phyloP scores from a whole-genome alignment of 1,284 basidiomycete genomes.

The Kalmanozyma brasiliensis region DNA sequence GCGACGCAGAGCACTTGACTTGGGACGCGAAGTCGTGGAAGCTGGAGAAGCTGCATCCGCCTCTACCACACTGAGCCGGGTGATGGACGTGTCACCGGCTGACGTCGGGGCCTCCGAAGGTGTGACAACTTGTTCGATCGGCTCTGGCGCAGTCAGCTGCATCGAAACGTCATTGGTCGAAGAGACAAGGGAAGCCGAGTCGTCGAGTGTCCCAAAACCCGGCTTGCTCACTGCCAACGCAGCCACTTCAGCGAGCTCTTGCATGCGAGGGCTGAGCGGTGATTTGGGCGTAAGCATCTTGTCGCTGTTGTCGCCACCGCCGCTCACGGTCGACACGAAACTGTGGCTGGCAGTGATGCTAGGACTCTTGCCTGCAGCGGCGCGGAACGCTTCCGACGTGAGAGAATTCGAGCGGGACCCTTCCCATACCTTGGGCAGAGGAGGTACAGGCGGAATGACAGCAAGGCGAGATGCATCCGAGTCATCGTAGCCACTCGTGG shows the following conservation, averaged over 20 bases:
- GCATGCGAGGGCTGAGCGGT: conserved; percentile 40
- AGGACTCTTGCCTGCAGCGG: conserved; percentile 26
- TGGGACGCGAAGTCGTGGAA: conserved; percentile 7
- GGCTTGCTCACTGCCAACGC: conserved; percentile 39
- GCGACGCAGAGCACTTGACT: conserved; percentile 29
- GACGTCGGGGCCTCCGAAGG: conserved; percentile 8
- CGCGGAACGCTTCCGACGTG: conserved; percentile 35
- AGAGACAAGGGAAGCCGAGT: conserved; percentile 22
- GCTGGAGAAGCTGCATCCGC: conserved; percentile 1
- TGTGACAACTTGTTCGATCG: conserved; percentile 26
- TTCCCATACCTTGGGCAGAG: conserved; percentile 89
- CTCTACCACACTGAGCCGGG: conserved; percentile 2
- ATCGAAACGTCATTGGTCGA: conserved; percentile 31
- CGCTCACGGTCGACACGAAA: conserved; percentile 35
- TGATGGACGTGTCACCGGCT: conserved; percentile 1
- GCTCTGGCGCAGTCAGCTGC: conserved; percentile 19
- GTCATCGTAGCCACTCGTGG: conserved; percentile 21
- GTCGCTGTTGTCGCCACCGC: conserved; percentile 23
- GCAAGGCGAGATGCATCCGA: conserved; percentile 20
- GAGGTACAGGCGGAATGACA: conserved; percentile 90
- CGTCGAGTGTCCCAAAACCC: conserved; percentile 17
- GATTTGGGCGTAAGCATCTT: conserved; percentile 38
- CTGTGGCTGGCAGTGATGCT: conserved; percentile 29
- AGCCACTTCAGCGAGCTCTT: conserved; percentile 44
- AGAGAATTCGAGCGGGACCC: conserved; percentile 76